Percentiles rank a stretch among this genome's conserved stretches.
Evolutionary conservation across 2,329 filamentous ascomycete species (phyloP).

Genomic region (Xylariaceae sp.): DNA sequence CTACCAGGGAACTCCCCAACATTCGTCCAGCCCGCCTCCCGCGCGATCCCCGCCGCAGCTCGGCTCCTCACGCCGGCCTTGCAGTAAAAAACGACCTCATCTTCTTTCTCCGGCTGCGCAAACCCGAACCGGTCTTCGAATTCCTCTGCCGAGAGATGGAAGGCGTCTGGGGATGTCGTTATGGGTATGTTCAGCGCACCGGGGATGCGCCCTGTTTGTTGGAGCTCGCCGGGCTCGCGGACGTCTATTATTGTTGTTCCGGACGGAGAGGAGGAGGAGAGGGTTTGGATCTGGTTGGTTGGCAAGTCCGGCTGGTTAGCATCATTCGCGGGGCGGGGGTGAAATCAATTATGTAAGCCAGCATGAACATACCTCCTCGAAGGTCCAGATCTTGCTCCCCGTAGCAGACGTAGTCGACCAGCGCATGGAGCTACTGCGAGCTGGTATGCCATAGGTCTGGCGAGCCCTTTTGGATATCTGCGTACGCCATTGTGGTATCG

Average conservation of each 20-base stretch:
- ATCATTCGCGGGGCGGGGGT: neutral
- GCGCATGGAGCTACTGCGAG: slow-evolving; percentile 10
- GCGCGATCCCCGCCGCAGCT: slow-evolving; percentile 73
- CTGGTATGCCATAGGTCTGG: no score
- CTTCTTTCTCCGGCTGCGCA: slow-evolving; percentile 49
- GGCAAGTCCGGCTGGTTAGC: neutral
- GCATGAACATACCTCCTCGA: slow-evolving; percentile 28
- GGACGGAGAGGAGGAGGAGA: slow-evolving; percentile 10
- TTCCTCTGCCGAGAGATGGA: slow-evolving; percentile 71
- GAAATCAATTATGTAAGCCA: neutral
- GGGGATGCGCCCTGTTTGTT: slow-evolving; percentile 68
- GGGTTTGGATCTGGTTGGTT: slow-evolving; percentile 17
- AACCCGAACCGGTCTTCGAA: slow-evolving; percentile 83
- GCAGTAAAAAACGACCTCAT: slow-evolving; percentile 80
- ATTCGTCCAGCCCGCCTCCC: slow-evolving; percentile 68
- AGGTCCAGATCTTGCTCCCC: slow-evolving; percentile 28
- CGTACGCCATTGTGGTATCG: neutral
- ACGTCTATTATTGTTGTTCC: slow-evolving; percentile 47
- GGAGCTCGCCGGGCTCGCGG: slow-evolving; percentile 67
- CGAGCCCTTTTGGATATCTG: no score
- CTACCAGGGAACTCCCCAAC: slow-evolving; percentile 71
- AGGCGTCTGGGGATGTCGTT: slow-evolving; percentile 69
- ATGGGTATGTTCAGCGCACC: slow-evolving; percentile 80
- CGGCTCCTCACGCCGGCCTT: slow-evolving; percentile 82
- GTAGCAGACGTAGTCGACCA: slow-evolving; percentile 24